A percentile compares a stretch with the other conserved stretches of the same genome.
phyloP scores from a whole-genome alignment of 1,139 yeast genomes.

The Blastobotrys arbuscula region DNA sequence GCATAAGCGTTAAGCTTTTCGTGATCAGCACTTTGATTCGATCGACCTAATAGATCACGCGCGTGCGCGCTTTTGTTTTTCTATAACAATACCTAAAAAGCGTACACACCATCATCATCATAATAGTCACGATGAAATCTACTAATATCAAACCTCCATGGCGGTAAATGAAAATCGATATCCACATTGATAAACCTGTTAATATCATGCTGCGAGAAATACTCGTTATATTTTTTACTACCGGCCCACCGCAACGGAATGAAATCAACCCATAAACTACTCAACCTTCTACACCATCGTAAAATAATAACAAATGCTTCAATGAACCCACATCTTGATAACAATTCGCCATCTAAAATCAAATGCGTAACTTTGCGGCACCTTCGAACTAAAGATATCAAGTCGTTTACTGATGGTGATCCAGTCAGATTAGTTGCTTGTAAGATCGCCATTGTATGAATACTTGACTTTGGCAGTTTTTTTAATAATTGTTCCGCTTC shows the following conservation, averaged over 20 bases:
- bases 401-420: conserved; percentile 7
- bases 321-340: conserved; percentile 5
- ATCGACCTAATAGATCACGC: too few species aligned
- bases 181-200: too few species aligned
- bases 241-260: conserved; percentile 2
- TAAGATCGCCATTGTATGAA: not conserved
- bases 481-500: not conserved
- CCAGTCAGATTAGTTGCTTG: conserved; percentile 5
- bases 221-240: not conserved
- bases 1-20: too few species aligned
- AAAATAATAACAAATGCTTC: conserved; percentile 4
- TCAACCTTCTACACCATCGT: conserved; percentile 1
- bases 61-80: too few species aligned
- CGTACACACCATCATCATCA: too few species aligned
- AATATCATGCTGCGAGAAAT: too few species aligned
- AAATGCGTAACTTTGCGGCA: not conserved
- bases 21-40: too few species aligned
- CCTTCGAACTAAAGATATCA: conserved; percentile 1
- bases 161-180: not conserved
- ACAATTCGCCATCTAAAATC: conserved; percentile 1
- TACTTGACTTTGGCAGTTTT: not conserved
- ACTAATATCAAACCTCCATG: not conserved
- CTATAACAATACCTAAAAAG: too few species aligned
- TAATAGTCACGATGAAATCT: not conserved
- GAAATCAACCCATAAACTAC: not conserved